phyloP scores from a whole-genome alignment of 306 rosid species.

The Crotalaria pallida region DNA sequence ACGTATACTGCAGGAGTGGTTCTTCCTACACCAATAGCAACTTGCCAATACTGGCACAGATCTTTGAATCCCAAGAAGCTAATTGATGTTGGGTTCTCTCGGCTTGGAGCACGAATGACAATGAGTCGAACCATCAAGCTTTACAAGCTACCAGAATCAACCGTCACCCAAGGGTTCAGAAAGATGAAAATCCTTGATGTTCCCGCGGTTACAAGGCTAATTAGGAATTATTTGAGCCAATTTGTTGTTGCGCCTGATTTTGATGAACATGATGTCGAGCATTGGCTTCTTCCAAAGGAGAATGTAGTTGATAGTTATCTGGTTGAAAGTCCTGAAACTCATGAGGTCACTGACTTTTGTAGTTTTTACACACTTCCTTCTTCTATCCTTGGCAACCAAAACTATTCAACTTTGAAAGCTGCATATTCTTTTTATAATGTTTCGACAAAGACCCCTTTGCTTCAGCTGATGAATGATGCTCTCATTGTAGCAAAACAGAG shows the following conservation, averaged over 20 bases:
- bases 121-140: no score
- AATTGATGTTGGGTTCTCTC: no score
- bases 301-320: slow-evolving; percentile 76
- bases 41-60: no score
- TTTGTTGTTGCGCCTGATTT: slow-evolving; percentile 82
- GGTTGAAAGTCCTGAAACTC: slow-evolving; percentile 87
- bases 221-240: slow-evolving; percentile 64
- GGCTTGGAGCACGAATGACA: no score
- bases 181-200: slow-evolving; percentile 75
- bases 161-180: no score
- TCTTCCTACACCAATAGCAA: no score
- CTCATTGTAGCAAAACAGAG: slow-evolving; percentile 47
- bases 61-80: no score
- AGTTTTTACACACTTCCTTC: slow-evolving; percentile 94
- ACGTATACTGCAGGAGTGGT: slow-evolving; percentile 99
- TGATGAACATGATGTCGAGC: slow-evolving; percentile 87
- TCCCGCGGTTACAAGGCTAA: slow-evolving; percentile 85
- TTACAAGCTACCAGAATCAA: no score
- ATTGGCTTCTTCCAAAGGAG: slow-evolving; percentile 89
- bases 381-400: slow-evolving; percentile 49
- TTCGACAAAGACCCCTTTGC: slow-evolving; percentile 46
- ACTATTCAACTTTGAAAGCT: slow-evolving; percentile 46
- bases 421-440: slow-evolving; percentile 64
- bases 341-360: no score
- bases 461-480: slow-evolving; percentile 65